Percentiles rank a stretch among this genome's conserved stretches.
phyloP scores from a whole-genome alignment of 2,329 filamentous ascomycete genomes.

The Aureobasidium lini region DNA sequence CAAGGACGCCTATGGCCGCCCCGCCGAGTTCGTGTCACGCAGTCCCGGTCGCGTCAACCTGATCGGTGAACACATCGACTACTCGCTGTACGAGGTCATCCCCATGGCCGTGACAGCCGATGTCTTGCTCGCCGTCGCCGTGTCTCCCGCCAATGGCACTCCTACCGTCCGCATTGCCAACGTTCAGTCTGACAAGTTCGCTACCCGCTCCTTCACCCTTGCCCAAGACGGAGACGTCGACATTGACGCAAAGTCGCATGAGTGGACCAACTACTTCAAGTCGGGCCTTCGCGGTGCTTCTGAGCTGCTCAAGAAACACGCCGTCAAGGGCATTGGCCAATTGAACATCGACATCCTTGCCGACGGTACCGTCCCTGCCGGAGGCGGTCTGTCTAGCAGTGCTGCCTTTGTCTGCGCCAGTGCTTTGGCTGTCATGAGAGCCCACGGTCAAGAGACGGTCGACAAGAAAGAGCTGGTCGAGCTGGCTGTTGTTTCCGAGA shows the following conservation, averaged over 20 bases:
- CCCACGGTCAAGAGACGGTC: slow-evolving; percentile 69
- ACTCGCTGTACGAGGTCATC: slow-evolving; percentile 90
- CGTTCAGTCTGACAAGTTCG: slow-evolving; percentile 67
- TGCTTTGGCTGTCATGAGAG: slow-evolving; percentile 77
- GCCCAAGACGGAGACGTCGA: slow-evolving; percentile 46
- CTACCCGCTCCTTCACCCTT: slow-evolving; percentile 65
- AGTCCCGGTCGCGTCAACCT: slow-evolving; percentile 96
- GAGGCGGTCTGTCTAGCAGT: slow-evolving; percentile 86
- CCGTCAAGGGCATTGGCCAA: slow-evolving; percentile 52
- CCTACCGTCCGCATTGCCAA: slow-evolving; percentile 72
- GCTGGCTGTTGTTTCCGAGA: slow-evolving; percentile 88
- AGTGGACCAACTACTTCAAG: slow-evolving; percentile 99
- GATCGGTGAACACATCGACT: slow-evolving; percentile 98
- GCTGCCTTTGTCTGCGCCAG: slow-evolving; percentile 90
- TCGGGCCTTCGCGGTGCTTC: slow-evolving; percentile 78
- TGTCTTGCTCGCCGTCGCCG: slow-evolving; percentile 72
- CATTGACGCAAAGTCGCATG: slow-evolving; percentile 77
- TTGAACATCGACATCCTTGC: slow-evolving; percentile 80
- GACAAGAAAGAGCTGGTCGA: slow-evolving; percentile 91
- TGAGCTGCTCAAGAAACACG: slow-evolving; percentile 64
- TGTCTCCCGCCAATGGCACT: slow-evolving; percentile 46
- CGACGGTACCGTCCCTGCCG: slow-evolving; percentile 85
- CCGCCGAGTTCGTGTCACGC: slow-evolving; percentile 73
- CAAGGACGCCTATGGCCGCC: slow-evolving; percentile 58
- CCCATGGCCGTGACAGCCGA: slow-evolving; percentile 94